phyloP scores from a whole-genome alignment of 192 early-diverging fungal genomes.

The Chytriomyces sp. region DNA sequence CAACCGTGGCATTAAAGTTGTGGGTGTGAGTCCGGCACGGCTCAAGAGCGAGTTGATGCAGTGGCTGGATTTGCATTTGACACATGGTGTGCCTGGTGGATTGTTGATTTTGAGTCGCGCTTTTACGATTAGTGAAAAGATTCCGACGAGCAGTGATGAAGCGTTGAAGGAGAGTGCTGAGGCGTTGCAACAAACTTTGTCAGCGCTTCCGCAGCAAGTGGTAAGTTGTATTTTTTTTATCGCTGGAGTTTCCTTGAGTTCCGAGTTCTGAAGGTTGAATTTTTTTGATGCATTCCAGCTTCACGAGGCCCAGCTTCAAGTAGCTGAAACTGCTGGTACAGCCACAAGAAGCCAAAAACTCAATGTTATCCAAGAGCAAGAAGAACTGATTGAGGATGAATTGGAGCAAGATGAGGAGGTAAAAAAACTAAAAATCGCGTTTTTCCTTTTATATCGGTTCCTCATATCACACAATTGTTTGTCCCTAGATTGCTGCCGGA shows the following conservation, averaged over 20 bases:
- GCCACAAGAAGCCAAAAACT: constrained; percentile 92
- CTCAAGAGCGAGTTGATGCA: constrained; percentile 86
- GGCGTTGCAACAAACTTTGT: constrained; percentile 90
- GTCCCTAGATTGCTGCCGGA: not conserved
- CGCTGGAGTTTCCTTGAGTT: not conserved
- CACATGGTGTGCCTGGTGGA: constrained; percentile 90
- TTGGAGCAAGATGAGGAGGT: constrained; percentile 76
- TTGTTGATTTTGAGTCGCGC: constrained; percentile 90
- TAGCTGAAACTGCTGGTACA: constrained; percentile 83
- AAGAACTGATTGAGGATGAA: constrained; percentile 96
- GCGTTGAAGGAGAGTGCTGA: constrained; percentile 63
- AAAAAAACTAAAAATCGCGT: not conserved
- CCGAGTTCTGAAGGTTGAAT: not conserved
- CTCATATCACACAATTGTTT: not conserved
- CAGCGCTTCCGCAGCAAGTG: constrained; percentile 88
- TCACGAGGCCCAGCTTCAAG: constrained; percentile 83
- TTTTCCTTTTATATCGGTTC: too few species aligned
- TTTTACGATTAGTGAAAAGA: constrained; percentile 64
- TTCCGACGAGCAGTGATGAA: constrained; percentile 48
- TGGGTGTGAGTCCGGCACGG: constrained; percentile 88
- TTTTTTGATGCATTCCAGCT: constrained; percentile 28
- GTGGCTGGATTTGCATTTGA: constrained; percentile 94
- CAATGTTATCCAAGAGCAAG: constrained; percentile 92
- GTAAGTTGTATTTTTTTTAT: constrained; percentile 50
- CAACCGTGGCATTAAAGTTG: constrained; percentile 85